Evolutionary conservation across 1,139 yeast genomes (phyloP), one percentile per base, ranked within the genome.

Genomic region (Magnusiomyces suaveolens): DNA sequence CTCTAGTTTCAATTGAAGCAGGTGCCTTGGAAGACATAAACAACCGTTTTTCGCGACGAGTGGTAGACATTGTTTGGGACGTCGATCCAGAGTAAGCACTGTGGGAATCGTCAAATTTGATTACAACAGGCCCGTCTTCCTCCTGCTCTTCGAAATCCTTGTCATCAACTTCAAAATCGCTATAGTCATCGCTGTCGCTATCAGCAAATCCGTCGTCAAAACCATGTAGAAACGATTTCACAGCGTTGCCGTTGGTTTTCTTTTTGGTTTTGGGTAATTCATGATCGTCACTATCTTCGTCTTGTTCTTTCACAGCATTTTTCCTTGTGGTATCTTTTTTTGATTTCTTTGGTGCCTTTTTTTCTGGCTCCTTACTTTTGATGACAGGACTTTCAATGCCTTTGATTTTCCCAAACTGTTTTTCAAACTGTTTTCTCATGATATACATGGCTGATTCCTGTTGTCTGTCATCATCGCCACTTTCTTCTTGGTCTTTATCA

Each of bases 11-110:
- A 8, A 48, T 29, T 3, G 48, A 26, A 26, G 48, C 48, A 38
- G 77, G 71, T 0, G 79, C 77, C 51, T 67, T 69, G 1, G 75
- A 71, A 39, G 75, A 66, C 69, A 68, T 66, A 57, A 77, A 65
- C 14, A 73, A 62, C 57, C 77, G 78, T 59, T 70, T 69, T 52
- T 79, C 81, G 26, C 70, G 69, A 55, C 75, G 75, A 6, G 75
- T 58, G 29, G 58, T 65, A 10, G 66, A 62, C 20, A 3, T 23
- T 14, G 23, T 20, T 23, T n/a, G 51, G 21, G n/a, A 24, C 14
- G 12, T 21, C 21, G 51, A 24, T 23, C 32, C 44, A 20, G 43
- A 16, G 23, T 48, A 24, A 12, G 51, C 6, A 14, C 12, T 41
- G 16, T 41, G 18, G 0, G 72, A 64, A 52, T 75, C 79, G 25